phyloP scores from a whole-genome alignment of 2,329 filamentous ascomycete species.

The Verruconis gallopava region DNA sequence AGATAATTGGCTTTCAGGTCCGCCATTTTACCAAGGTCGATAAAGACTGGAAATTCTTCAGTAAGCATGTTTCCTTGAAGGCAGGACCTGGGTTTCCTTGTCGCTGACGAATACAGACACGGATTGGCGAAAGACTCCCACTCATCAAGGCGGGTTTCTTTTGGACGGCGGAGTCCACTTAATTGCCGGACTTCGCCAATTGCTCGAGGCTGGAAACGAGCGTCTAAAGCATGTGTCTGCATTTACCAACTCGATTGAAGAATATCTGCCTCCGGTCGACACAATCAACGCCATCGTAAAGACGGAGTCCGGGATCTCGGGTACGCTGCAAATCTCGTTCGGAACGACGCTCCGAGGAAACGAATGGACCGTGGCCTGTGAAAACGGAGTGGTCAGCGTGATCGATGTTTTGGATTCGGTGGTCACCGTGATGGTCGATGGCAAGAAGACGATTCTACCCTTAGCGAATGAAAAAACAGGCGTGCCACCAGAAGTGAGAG shows the following conservation, averaged over 20 bases:
- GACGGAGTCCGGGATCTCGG: slow-evolving; percentile 41
- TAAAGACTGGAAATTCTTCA: slow-evolving; percentile 40
- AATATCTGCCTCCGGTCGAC: slow-evolving; percentile 52
- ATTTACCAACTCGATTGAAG: slow-evolving; percentile 41
- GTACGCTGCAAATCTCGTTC: slow-evolving; percentile 43
- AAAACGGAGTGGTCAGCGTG: slow-evolving; percentile 43
- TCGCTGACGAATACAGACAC: no score
- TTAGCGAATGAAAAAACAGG: slow-evolving; percentile 38
- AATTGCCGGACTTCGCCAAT: slow-evolving; percentile 46
- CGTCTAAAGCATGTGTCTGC: slow-evolving; percentile 40
- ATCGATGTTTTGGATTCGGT: not conserved
- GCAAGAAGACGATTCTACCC: slow-evolving; percentile 26
- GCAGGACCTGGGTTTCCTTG: slow-evolving; percentile 10
- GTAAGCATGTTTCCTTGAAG: slow-evolving; percentile 19
- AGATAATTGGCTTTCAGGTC: slow-evolving; percentile 41
- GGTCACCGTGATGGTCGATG: slow-evolving; percentile 21
- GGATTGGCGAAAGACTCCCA: slow-evolving; percentile 53
- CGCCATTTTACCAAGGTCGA: slow-evolving; percentile 33
- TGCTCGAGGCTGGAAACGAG: slow-evolving; percentile 40
- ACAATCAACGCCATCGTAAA: slow-evolving; percentile 48
- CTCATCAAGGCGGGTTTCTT: slow-evolving; percentile 63
- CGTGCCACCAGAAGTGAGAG: slow-evolving; percentile 47
- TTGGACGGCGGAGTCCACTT: slow-evolving; percentile 67
- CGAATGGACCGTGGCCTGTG: slow-evolving; percentile 45
- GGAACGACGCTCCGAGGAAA: slow-evolving; percentile 43